phyloP scores from a whole-genome alignment of 768 basidiomycete species.

The Lactarius deliciosus region DNA sequence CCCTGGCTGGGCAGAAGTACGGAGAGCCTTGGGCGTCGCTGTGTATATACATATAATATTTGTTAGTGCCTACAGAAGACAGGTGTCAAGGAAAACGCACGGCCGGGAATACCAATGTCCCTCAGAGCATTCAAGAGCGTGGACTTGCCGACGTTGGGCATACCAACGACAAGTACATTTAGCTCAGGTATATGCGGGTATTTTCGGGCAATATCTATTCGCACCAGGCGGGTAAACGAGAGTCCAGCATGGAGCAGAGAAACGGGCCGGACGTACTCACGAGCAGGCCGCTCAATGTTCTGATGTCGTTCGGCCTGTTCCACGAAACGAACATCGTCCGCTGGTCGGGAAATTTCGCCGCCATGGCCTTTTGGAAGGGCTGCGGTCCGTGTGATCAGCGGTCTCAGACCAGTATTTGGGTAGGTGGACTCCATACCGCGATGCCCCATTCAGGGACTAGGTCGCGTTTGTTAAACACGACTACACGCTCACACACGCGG shows the following conservation, averaged over 20 bases:
- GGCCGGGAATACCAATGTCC: conserved; percentile 77
- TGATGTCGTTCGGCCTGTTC: conserved; percentile 65
- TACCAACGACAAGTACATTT: conserved; percentile 92
- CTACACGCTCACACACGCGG: conserved; percentile 71
- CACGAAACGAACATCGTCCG: conserved; percentile 69
- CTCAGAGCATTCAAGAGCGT: conserved; percentile 89
- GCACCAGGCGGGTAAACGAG: conserved; percentile 10
- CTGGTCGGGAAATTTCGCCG: conserved; percentile 67
- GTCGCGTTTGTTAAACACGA: conserved; percentile 93
- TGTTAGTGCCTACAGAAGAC: neutral
- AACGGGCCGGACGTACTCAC: conserved; percentile 57
- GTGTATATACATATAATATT: conserved; percentile 15
- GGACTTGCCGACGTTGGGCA: conserved; percentile 99
- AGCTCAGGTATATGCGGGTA: conserved; percentile 71
- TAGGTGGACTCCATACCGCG: conserved; percentile 52
- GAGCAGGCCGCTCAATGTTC: conserved; percentile 60
- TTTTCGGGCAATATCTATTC: conserved; percentile 63
- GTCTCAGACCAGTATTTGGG: conserved; percentile 3
- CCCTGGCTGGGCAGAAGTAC: conserved; percentile 87
- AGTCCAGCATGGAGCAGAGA: neutral
- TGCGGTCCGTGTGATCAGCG: conserved; percentile 36
- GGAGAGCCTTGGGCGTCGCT: conserved; percentile 86
- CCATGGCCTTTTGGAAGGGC: conserved; percentile 78
- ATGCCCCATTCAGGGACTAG: conserved; percentile 87
- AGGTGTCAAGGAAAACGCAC: conserved; percentile 7